Base-by-base conservation (phyloP, 192 early-diverging fungal species). In the Piromyces sp. region DNA sequence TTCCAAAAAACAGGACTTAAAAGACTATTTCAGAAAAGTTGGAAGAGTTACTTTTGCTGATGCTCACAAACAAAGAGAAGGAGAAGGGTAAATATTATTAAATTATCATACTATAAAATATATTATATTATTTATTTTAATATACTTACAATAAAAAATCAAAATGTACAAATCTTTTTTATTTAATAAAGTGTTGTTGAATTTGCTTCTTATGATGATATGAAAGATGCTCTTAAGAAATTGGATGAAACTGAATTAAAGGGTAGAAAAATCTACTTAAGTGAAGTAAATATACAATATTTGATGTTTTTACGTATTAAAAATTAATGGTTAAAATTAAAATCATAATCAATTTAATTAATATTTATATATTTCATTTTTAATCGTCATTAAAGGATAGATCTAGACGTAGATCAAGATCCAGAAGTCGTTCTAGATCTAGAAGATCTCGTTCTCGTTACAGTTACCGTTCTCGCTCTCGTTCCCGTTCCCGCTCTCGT, bases 1-100 rank as follows among this genome's bases (percentile, higher is more conserved):
- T n/a, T n/a, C n/a, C n/a, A n/a, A n/a, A n/a, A n/a, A n/a, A 84
- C 88, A 97, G 95, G 96, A 96, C 88, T 90, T 98, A 87, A 98
- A 98, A 89, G 96, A 97, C 85, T 88, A 95, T 83, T 94, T 97
- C 88, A 93, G 95, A 82, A 95, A 95, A 83, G 96, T 95, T 31
- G 96, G 96, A 80, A 95, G 96, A 85, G 96, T 98, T 26, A 90
- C 92, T 30, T 98, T 95, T 89, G 94, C 97, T 13, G 95, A 97
- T 85, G 90, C 95, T 81, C 93, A 92, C 87, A 94, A 93, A 87
- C 91, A 90, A 83, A 88, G 92, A 17, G 88, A 92, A 31, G 95
- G 94, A 31, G 91, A 94, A 85, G 97, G 94, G 93, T 95, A 86
- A 86, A 5, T 78, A 83, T 13, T 9, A n/a, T n/a, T n/a, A n/a